Base-by-base conservation (phyloP, 2,329 filamentous ascomycete species). In the Botrytis porri region DNA sequence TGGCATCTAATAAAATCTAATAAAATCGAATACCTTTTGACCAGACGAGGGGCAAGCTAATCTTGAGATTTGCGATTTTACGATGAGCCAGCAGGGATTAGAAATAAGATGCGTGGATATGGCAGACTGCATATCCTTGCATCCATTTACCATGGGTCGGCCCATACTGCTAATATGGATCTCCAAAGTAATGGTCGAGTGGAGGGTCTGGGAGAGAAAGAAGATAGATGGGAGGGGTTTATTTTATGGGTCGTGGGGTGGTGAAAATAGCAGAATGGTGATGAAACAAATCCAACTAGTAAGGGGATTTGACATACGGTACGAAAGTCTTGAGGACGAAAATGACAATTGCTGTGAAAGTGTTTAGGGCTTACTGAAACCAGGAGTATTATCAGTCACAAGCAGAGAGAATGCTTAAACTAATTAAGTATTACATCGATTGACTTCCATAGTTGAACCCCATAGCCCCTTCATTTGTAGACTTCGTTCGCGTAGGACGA, bases 21-120 rank as follows among this genome's bases (percentile, higher is more conserved):
- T n/a, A n/a, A n/a, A n/a, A n/a, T n/a, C 16, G 45, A 39, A 54
- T 39, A 12, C 32, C 61, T 45, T 41, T 43, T 41, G 32, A 45
- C 51, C 41, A 54, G 60, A 66, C 45, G 70, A 72, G 70, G 70
- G 61, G 70, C 45, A 41, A 59, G 62, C 51, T 66, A 51, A 72
- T 66, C 48, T 71, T 71, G 70, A 67, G 70, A 69, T 67, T 69
- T 72, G 71, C 71, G 71, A 69, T 20, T 48, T 72, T 69, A 69
- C 62, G 64, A 69, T 72, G 71, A 57, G 59, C 51, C 39, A 41
- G 32, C 51, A 69, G 45, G 71, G 71, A 51, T 61, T 37, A 5
- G 20, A 59, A 62, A 59, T 69, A 54, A 43, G 71, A 72, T 69
- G 54, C 54, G 70, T 45, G 41, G 70, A 72, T 67, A 32, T 69